Evolutionary conservation across 2,329 filamentous ascomycete species (phyloP), one percentile per base, ranked within the genome.

Genomic region (Monosporascus sp.): DNA sequence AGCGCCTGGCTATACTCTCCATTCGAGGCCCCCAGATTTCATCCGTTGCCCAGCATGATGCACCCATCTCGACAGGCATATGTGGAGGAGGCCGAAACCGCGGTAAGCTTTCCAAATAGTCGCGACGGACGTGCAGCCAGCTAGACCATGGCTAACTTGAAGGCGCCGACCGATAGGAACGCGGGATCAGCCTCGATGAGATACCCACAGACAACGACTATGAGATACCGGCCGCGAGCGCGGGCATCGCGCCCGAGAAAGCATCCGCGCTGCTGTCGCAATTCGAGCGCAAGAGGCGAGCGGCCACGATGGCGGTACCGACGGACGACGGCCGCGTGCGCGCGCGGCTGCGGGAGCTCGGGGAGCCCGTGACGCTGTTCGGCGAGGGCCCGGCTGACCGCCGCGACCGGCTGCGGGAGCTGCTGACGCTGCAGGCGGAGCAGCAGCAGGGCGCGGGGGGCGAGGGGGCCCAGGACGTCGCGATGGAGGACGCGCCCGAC

Each of bases 341-440:
- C 55, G 78, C 84, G 38, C 85, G 83, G 60, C 80, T 97, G 54
- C 85, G 94, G 59, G 88, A 94, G 64, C 79, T 96, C 58, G 90
- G 89, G n/a, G 89, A 99, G 67, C 94, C 94, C 11, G 85, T 97
- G 52, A 99, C 93, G 0, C 78, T 97, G 0, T 99, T 99, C 60
- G 94, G 92, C 54, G 94, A 99, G 73, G 90, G 89, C 0, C 86
- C 87, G 1, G 85, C 83, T 25, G 93, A 97, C 63, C 80, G 94
- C 55, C 82, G 95, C 74, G 92, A 96, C 66, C 84, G 94, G 58
- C 72, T 99, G 63, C 84, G 94, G 58, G 88, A 90, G 63, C 75
- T 97, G 27, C 75, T 99, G 59, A 85, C 86, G 2, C 83, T 87
- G 49, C 82, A 90, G 58, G 81, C 83, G 1, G 88, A 92, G 66